Base-by-base conservation (phyloP, 768 basidiomycete species). In the Lentinula detonsa region DNA sequence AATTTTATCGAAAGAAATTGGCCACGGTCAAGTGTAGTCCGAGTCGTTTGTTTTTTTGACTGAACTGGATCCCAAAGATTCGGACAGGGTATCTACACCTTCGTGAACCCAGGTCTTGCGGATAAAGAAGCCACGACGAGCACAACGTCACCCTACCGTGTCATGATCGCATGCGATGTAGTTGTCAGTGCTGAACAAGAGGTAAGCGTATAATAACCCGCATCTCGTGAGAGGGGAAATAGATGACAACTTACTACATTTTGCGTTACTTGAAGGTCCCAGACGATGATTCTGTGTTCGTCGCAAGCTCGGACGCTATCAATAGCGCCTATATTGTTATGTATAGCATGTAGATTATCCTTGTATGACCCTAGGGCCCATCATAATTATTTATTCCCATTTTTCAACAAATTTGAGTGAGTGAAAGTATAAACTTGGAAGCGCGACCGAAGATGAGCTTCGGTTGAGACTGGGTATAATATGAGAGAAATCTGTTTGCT, bases 101-200 rank as follows among this genome's bases (percentile, higher is more conserved):
- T 69, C 48, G 63, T 51, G 43, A 72, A 74, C 62, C 72, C 76
- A 9, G 68, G 69, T 51, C 63, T 61, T 21, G 76, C 77, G 6
- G 76, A 76, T 66, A 62, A 60, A 13, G 67, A 64, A 58, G 75
- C 75, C 4, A 77, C 73, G 7, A 76, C 76, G 57, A 74, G 73
- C 55, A 57, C 73, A 59, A 71, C 73, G 53, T 78, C 75, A 31
- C 76, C 75, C 5, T 78, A 73, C 65, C 70, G 77, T n/a, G 75
- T 76, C 23, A 74, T 75, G 70, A 57, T 78, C 55, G 74, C 70
- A 1, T 76, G 75, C 62, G 73, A 75, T 64, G 68, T 46, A 4
- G 40, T 61, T 3, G 39, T 61, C n/a, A 45, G 49, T 18, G 34
- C 31, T 7, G 23, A 21, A 6, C 43, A 46, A 34, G 57, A 59